These are phyloP conservation scores for Sherardia arvensis DNA, from an alignment of 257 asterid species.

Conservation along the genomic window DNA sequence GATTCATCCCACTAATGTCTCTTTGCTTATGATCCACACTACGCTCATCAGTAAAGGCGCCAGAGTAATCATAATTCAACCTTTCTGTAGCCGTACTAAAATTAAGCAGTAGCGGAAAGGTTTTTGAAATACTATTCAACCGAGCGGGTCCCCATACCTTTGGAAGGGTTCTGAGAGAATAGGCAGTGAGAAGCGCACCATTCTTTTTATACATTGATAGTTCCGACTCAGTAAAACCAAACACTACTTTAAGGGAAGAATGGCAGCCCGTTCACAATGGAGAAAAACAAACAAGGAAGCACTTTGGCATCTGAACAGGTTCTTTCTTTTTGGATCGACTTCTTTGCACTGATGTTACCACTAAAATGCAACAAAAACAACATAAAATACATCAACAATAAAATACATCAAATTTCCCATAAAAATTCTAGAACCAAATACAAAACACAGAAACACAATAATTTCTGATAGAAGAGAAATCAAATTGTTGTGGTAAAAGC, in stretches of 20 bases:
- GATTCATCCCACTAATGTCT: not conserved
- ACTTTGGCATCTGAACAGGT: not conserved
- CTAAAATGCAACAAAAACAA: not conserved
- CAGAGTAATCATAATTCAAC: slow-evolving; percentile 23
- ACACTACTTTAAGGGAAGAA: no score
- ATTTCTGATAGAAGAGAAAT: not conserved
- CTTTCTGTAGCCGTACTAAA: slow-evolving; percentile 42
- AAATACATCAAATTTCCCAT: not conserved
- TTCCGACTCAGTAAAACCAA: not conserved
- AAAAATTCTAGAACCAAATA: not conserved
- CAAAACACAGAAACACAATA: no score
- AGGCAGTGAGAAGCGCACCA: slow-evolving; percentile 27
- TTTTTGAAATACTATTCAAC: slow-evolving; percentile 3
- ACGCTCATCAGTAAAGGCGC: slow-evolving; percentile 24
- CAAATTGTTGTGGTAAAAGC: not conserved
- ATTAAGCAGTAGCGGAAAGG: slow-evolving; percentile 22
- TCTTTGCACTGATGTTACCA: not conserved
- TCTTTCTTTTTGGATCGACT: not conserved
- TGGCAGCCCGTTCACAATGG: not conserved
- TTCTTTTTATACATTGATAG: slow-evolving; percentile 40
- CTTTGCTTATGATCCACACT: no score
- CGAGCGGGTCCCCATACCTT: slow-evolving; percentile 35
- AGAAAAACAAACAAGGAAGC: not conserved
- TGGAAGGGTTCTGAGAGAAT: slow-evolving; percentile 22
- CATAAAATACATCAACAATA: no score